Evolutionary conservation across 2,329 filamentous ascomycete species (phyloP).

Genomic region (Pezizomycotina sp.): DNA sequence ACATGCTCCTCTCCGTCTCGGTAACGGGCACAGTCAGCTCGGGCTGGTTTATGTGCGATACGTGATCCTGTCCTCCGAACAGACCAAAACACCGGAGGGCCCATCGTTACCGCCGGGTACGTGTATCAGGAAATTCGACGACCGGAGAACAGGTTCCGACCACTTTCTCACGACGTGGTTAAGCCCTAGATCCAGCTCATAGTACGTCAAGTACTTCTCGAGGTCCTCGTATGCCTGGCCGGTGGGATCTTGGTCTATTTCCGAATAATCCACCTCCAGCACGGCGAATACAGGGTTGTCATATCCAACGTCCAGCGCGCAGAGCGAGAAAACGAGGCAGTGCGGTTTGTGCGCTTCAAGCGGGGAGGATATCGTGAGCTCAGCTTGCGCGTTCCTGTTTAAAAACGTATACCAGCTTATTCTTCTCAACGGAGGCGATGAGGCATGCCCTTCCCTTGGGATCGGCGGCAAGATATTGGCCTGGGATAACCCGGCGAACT

Average conservation of each 20-base stretch:
- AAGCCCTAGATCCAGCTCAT: conserved; percentile 87
- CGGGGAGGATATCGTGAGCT: conserved; percentile 91
- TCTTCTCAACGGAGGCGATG: conserved; percentile 90
- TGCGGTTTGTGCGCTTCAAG: conserved; percentile 90
- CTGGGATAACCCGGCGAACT: conserved; percentile 78
- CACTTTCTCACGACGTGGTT: conserved; percentile 96
- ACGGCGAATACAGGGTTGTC: conserved; percentile 94
- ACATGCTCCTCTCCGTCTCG: conserved; percentile 66
- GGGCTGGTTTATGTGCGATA: conserved; percentile 92
- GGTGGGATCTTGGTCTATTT: conserved; percentile 77
- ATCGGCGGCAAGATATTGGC: conserved; percentile 89
- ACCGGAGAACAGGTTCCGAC: conserved; percentile 83
- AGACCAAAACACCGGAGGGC: conserved; percentile 87
- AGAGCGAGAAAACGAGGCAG: conserved; percentile 73
- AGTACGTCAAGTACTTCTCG: conserved; percentile 88
- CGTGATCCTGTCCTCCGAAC: conserved; percentile 82
- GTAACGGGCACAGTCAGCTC: conserved; percentile 78
- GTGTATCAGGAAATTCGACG: conserved; percentile 79
- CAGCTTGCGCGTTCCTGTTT: conserved; percentile 84
- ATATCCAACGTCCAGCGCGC: conserved; percentile 85
- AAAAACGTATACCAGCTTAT: conserved; percentile 98
- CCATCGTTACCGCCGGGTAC: conserved; percentile 88
- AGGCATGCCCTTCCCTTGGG: conserved; percentile 91
- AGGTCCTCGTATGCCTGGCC: conserved; percentile 64
- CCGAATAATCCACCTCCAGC: conserved; percentile 82